These are phyloP conservation scores for Verbena officinalis DNA, from an alignment of 257 asterid genomes.

Conservation along the genomic window DNA sequence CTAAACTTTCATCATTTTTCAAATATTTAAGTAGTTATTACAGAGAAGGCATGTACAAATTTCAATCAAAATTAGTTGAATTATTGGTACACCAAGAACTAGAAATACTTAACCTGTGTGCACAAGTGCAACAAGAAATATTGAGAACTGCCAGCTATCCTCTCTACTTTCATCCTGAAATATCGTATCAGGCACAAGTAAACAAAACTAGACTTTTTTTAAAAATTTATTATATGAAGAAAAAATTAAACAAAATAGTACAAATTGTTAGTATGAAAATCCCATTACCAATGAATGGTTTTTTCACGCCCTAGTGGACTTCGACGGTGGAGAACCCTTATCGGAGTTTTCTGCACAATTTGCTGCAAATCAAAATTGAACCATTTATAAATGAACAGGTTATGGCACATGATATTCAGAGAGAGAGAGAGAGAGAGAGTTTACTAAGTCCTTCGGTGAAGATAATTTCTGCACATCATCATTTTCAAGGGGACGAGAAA, in stretches of 20 bases:
- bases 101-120: slow-evolving; percentile 72
- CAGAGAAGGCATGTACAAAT: not conserved
- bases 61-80: slow-evolving; percentile 3
- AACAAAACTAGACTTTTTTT: slow-evolving; percentile 21
- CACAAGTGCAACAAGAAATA: slow-evolving; percentile 83
- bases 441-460: slow-evolving; percentile 66
- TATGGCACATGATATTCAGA: too few relatives aligned
- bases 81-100: not conserved
- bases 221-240: too few relatives aligned
- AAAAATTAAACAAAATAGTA: too few relatives aligned
- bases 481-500: slow-evolving; percentile 64
- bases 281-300: slow-evolving; percentile 78
- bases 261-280: not conserved
- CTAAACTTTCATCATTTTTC: not conserved
- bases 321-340: slow-evolving; percentile 97
- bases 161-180: slow-evolving; percentile 82
- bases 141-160: slow-evolving; percentile 68
- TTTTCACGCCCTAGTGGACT: slow-evolving; percentile 89
- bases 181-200: slow-evolving; percentile 31
- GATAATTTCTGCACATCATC: slow-evolving; percentile 56
- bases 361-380: slow-evolving; percentile 51
- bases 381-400: not conserved
- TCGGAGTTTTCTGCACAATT: slow-evolving; percentile 88
- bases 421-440: not conserved
- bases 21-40: not conserved